These are phyloP conservation scores for Trichosporon sp. DNA, from an alignment of 1,284 basidiomycete genomes.

Conservation along the genomic window DNA sequence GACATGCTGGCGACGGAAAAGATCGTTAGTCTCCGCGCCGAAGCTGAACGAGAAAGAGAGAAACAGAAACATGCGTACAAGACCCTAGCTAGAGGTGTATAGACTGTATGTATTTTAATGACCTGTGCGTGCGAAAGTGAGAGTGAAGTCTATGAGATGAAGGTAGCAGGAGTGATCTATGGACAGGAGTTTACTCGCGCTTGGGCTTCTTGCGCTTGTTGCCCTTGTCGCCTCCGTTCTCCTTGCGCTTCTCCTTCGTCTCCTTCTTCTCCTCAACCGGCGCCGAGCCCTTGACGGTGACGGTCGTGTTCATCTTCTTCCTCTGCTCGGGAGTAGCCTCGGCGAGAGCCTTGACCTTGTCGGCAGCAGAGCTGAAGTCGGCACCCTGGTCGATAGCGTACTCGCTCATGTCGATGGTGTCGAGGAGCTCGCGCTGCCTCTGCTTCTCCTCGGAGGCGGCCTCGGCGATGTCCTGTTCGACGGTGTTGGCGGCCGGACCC, in stretches of 20 bases:
- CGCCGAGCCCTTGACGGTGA: constrained; percentile 70
- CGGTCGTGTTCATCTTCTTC: constrained; percentile 65
- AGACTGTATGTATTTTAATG: constrained; percentile 21
- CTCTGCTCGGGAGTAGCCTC: constrained; percentile 50
- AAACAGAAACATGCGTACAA: constrained; percentile 18
- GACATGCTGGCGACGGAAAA: constrained; percentile 31
- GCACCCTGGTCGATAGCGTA: constrained; percentile 74
- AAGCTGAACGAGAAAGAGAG: constrained; percentile 11
- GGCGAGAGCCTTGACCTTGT: constrained; percentile 65
- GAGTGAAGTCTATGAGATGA: constrained; percentile 13
- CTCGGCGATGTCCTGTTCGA: constrained; percentile 65
- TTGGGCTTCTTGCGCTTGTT: constrained; percentile 30
- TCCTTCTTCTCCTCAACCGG: constrained; percentile 58
- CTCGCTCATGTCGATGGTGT: constrained; percentile 80
- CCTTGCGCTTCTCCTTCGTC: constrained; percentile 58
- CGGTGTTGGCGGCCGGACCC: constrained; percentile 53
- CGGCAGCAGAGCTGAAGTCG: constrained; percentile 75
- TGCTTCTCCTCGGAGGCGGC: constrained; percentile 51
- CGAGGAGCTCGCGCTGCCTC: constrained; percentile 76
- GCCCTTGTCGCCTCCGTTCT: constrained; percentile 45
- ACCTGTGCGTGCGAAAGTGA: constrained; percentile 4
- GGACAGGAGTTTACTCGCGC: constrained; percentile 16
- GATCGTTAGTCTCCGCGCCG: constrained; percentile 12
- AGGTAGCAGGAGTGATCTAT: constrained; percentile 8
- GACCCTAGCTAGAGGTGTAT: constrained; percentile 17